A percentile compares a stretch with the other conserved stretches of the same genome.
Conservation (phyloP, 2,329 filamentous ascomycete genomes). For the Paecilomyces fulvus region DNA sequence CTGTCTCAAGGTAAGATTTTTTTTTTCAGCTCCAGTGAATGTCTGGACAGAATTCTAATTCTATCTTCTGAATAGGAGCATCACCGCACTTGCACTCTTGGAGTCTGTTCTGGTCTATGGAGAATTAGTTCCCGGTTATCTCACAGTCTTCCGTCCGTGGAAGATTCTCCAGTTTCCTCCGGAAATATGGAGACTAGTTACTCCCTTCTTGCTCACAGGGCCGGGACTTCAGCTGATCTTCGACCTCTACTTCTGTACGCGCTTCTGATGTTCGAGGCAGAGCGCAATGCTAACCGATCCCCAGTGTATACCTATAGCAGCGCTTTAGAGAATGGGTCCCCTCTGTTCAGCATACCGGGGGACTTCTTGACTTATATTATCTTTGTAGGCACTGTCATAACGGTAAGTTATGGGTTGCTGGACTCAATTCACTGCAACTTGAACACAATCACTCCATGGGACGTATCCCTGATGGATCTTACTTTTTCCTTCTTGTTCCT, state of each 20-base stretch:
- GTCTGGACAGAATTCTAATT: conserved; percentile 13
- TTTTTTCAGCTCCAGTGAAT: conserved; percentile 7
- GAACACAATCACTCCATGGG: background rate
- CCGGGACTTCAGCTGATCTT: conserved; percentile 52
- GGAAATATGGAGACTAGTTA: conserved; percentile 52
- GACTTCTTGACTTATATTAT: conserved; percentile 73
- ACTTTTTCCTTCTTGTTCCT: conserved; percentile 9
- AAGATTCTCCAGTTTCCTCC: conserved; percentile 51
- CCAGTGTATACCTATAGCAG: conserved; percentile 68
- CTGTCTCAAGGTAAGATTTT: conserved; percentile 52
- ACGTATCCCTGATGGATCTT: background rate
- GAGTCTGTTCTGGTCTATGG: conserved; percentile 56
- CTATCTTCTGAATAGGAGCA: conserved; percentile 44
- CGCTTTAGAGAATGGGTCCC: conserved; percentile 61
- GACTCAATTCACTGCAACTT: conserved; percentile 5
- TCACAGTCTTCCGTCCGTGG: conserved; percentile 46
- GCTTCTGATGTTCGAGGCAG: conserved; percentile 10
- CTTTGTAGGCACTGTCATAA: conserved; percentile 62
- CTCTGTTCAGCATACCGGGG: conserved; percentile 65
- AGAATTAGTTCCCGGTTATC: conserved; percentile 43
- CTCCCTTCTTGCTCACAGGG: conserved; percentile 52
- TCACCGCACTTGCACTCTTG: conserved; percentile 56
- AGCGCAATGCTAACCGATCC: conserved; percentile 21
- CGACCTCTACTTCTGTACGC: conserved; percentile 63
- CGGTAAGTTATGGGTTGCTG: conserved; percentile 57